These are phyloP conservation scores for Hanseniaspora taiwanica DNA, from an alignment of 805 yeast genomes.

Conservation along the genomic window DNA sequence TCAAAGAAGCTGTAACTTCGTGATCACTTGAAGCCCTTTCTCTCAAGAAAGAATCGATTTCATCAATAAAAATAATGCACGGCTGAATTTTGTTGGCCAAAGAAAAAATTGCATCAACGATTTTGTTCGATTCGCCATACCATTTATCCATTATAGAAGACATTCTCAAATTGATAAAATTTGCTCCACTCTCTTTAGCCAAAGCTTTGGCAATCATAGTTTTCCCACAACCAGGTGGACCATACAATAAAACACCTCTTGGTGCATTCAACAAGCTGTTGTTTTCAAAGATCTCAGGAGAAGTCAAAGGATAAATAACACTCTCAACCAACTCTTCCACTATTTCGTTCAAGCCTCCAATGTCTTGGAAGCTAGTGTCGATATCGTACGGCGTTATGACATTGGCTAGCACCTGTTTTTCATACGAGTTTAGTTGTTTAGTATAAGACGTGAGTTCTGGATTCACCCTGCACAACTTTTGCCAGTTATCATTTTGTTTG, in stretches of 20 bases:
- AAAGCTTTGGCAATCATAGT: slow-evolving; percentile 95
- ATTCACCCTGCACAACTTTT: slow-evolving; percentile 41
- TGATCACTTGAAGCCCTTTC: slow-evolving; percentile 78
- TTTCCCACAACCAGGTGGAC: slow-evolving; percentile 98
- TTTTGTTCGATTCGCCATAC: slow-evolving; percentile 93
- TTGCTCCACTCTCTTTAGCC: slow-evolving; percentile 85
- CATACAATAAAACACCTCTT: slow-evolving; percentile 81
- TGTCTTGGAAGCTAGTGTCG: slow-evolving; percentile 57
- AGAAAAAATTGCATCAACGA: slow-evolving; percentile 85
- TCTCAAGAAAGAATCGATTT: slow-evolving; percentile 85
- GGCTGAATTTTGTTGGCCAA: slow-evolving; percentile 85
- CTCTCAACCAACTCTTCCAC: slow-evolving; percentile 79
- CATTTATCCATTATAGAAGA: slow-evolving; percentile 92
- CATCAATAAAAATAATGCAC: slow-evolving; percentile 90
- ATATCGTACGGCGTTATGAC: slow-evolving; percentile 81
- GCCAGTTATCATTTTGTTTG: slow-evolving; percentile 43
- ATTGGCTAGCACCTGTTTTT: slow-evolving; percentile 58
- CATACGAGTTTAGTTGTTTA: slow-evolving; percentile 47
- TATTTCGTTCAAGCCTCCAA: slow-evolving; percentile 79
- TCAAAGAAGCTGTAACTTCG: slow-evolving; percentile 87
- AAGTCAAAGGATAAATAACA: slow-evolving; percentile 64
- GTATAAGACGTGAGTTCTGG: slow-evolving; percentile 43
- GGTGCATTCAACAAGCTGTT: slow-evolving; percentile 80
- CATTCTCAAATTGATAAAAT: slow-evolving; percentile 82
- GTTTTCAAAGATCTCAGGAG: slow-evolving; percentile 58